A percentile compares a stretch with the other conserved stretches of the same genome.
These are phyloP conservation scores for Guadua angustifolia DNA, from an alignment of 176 grass and related monocot species.

Conservation along the genomic window DNA sequence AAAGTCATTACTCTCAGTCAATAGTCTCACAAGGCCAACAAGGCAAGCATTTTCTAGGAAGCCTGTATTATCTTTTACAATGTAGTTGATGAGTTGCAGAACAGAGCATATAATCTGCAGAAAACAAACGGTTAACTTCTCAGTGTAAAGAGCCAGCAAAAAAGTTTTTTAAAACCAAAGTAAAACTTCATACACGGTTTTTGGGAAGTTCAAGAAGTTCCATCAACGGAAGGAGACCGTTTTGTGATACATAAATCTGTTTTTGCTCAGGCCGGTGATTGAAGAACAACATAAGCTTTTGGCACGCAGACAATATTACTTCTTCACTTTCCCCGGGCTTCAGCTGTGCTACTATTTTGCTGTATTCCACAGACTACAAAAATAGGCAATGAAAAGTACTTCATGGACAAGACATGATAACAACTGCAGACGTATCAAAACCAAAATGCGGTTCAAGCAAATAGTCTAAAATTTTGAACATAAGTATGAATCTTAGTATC, in stretches of 20 bases:
- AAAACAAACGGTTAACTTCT: slow-evolving; percentile 33
- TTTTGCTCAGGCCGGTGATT: slow-evolving; percentile 83
- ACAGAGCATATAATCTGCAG: slow-evolving; percentile 78
- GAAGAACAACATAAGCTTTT: slow-evolving; percentile 88
- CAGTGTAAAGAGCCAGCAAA: slow-evolving; percentile 32
- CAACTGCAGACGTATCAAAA: slow-evolving; percentile 15
- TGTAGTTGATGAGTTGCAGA: slow-evolving; percentile 90
- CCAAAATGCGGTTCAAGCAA: neutral
- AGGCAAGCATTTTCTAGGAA: slow-evolving; percentile 99
- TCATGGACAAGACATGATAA: slow-evolving; percentile 27
- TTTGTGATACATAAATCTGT: slow-evolving; percentile 83
- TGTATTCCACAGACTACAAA: slow-evolving; percentile 92
- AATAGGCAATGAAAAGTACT: slow-evolving; percentile 23
- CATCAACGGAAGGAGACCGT: slow-evolving; percentile 93
- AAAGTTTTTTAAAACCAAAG: slow-evolving; percentile 26
- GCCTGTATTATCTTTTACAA: slow-evolving; percentile 74
- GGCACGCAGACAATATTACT: slow-evolving; percentile 80
- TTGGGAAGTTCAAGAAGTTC: slow-evolving; percentile 96
- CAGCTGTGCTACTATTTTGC: slow-evolving; percentile 87
- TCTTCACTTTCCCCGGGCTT: slow-evolving; percentile 91
- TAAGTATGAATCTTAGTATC: neutral
- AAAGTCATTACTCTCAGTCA: slow-evolving; percentile 27
- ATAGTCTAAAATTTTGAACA: slow-evolving; percentile 11
- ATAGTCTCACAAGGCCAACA: slow-evolving; percentile 85
- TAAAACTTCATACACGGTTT: slow-evolving; percentile 70